phyloP scores from a whole-genome alignment of 768 basidiomycete genomes.

The Xerocomus potaroensis region DNA sequence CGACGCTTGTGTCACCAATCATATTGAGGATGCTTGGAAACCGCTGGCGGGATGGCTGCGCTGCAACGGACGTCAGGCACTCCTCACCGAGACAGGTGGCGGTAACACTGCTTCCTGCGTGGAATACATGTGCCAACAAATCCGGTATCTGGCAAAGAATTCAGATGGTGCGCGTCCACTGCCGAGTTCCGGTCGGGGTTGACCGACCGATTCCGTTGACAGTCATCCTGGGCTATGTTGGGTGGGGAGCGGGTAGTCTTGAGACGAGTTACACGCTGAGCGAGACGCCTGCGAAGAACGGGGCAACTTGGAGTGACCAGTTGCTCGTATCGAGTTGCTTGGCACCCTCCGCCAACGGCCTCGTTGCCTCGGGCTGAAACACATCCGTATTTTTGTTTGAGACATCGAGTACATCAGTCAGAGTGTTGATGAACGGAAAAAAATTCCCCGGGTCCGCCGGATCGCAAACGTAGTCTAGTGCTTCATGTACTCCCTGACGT shows the following conservation, averaged over 20 bases:
- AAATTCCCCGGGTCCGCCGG: too few relatives aligned
- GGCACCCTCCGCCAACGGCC: neutral
- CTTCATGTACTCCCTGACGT: too few relatives aligned
- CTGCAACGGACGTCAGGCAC: constrained; percentile 45
- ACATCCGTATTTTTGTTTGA: too few relatives aligned
- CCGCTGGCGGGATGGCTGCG: constrained; percentile 49
- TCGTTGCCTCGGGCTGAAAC: neutral
- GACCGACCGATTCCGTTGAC: neutral
- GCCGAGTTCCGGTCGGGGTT: neutral
- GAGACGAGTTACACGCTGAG: neutral
- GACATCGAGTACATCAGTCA: too few relatives aligned
- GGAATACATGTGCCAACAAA: constrained; percentile 41
- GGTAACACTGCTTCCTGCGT: constrained; percentile 48
- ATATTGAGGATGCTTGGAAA: constrained; percentile 43
- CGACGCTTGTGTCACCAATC: constrained; percentile 45
- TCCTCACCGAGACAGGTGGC: constrained; percentile 61
- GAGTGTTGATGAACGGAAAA: too few relatives aligned
- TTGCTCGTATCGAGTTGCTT: neutral
- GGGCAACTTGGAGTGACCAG: neutral
- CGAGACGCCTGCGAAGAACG: neutral
- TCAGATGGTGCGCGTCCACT: constrained; percentile 37
- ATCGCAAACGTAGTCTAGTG: too few relatives aligned
- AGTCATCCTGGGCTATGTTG: neutral
- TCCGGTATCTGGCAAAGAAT: constrained; percentile 43
- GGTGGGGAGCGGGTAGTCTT: neutral